Percentiles rank a stretch among this genome's conserved stretches.
These are phyloP conservation scores for Vaccinium vitisidaea DNA, from an alignment of 148 eudicot species.

Conservation along the genomic window DNA sequence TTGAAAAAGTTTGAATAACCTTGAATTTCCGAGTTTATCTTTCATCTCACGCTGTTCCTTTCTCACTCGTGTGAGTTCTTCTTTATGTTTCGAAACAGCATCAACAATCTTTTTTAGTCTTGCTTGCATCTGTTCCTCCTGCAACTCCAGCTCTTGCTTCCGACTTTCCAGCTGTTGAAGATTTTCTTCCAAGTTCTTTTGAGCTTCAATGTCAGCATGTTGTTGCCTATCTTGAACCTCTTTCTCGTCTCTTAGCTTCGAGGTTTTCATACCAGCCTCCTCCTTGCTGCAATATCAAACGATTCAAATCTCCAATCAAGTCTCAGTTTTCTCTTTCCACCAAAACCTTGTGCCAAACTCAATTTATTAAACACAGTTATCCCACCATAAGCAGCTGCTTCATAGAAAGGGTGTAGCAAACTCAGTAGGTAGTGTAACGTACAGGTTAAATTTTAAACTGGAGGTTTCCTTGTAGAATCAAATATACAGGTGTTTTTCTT, in stretches of 20 bases:
- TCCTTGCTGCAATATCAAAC: conserved; percentile 73
- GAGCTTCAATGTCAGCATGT: conserved; percentile 75
- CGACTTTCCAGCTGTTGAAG: conserved; percentile 78
- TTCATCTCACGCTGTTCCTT: conserved; percentile 76
- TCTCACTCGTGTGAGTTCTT: conserved; percentile 65
- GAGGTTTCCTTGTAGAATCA: neutral
- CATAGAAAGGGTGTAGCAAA: neutral
- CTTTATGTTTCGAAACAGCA: conserved; percentile 68
- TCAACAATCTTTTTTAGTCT: conserved; percentile 59
- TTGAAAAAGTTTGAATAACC: conserved; percentile 34
- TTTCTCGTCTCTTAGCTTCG: conserved; percentile 81
- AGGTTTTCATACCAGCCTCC: conserved; percentile 88
- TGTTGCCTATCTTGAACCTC: conserved; percentile 96
- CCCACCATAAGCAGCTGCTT: neutral
- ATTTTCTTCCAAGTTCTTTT: conserved; percentile 83
- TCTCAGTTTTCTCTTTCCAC: neutral
- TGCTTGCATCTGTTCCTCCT: conserved; percentile 78
- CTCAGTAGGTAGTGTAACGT: neutral
- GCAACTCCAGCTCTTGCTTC: conserved; percentile 76
- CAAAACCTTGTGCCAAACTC: neutral
- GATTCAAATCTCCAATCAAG: neutral
- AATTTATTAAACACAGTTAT: neutral
- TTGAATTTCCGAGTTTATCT: conserved; percentile 58
- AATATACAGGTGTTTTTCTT: neutral
- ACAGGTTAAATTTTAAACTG: neutral